phyloP scores from a whole-genome alignment of 768 basidiomycete species.

The Pseudohyphozyma bogoriensis region DNA sequence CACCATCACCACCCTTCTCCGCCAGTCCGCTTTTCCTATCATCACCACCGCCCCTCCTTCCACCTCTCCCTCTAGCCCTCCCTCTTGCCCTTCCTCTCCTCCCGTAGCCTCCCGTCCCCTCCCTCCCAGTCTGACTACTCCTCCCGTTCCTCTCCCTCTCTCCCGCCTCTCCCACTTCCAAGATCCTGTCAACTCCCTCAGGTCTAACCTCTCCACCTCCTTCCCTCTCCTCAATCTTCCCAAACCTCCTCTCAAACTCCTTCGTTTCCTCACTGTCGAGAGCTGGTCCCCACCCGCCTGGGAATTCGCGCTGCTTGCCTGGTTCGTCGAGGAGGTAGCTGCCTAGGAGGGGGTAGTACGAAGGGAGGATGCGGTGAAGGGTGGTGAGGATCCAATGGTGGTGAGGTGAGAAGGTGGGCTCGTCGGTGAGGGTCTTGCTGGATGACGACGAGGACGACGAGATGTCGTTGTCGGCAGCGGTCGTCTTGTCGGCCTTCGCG shows the following conservation, averaged over 20 bases:
- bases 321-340: conserved; percentile 7
- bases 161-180: not conserved
- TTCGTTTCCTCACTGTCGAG: not conserved
- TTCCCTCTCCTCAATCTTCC: not conserved
- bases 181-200: not conserved
- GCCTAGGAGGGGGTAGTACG: not conserved
- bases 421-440: no score
- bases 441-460: not conserved
- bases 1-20: no score
- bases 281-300: not conserved
- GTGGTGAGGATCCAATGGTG: not conserved
- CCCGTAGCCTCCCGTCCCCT: no score
- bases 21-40: no score
- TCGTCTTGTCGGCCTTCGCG: not conserved
- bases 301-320: not conserved
- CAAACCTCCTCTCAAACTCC: no score
- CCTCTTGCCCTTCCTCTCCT: not conserved
- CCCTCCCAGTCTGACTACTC: no score
- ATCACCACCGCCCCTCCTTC: not conserved
- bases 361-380: conserved; percentile 2
- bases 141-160: not conserved
- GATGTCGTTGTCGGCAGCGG: not conserved
- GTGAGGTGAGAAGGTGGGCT: no score
- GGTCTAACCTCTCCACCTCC: not conserved
- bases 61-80: not conserved